A percentile compares a stretch with the other conserved stretches of the same genome.
Conservation (phyloP, 2,329 filamentous ascomycete genomes). For the Cercospora canescens region DNA sequence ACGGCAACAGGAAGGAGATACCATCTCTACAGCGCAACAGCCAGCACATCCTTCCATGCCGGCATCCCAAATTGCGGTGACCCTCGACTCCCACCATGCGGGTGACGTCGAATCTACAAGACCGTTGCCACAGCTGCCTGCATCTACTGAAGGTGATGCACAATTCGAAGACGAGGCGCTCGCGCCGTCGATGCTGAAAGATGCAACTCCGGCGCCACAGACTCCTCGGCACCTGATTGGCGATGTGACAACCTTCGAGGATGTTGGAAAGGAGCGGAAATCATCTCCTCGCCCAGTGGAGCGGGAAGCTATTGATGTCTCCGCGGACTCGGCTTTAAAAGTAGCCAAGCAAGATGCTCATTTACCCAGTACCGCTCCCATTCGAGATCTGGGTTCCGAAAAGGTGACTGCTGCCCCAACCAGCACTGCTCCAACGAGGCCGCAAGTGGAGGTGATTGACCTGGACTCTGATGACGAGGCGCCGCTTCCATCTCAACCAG, state of each 20-base stretch:
- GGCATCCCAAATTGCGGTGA: not conserved
- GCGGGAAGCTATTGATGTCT: not conserved
- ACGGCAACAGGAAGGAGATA: not conserved
- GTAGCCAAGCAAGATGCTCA: not conserved
- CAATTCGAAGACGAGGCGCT: slow-evolving; percentile 4
- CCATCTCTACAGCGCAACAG: not conserved
- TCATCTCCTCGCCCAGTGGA: not conserved
- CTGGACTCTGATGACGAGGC: slow-evolving; percentile 21
- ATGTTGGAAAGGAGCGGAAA: not conserved
- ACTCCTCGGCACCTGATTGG: not conserved
- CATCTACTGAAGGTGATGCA: not conserved
- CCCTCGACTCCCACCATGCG: not conserved
- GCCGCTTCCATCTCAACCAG: not conserved
- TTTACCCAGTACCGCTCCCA: slow-evolving; percentile 7
- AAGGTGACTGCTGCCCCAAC: not conserved
- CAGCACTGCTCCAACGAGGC: slow-evolving; percentile 13
- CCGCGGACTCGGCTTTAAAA: not conserved
- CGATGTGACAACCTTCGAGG: not conserved
- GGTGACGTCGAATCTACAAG: not conserved
- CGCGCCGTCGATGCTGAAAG: slow-evolving; percentile 1
- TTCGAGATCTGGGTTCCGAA: not conserved
- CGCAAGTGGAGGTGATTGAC: slow-evolving; percentile 24
- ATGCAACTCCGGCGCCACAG: not conserved
- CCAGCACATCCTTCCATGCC: not conserved
- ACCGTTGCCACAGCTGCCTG: not conserved